Evolutionary conservation across 2,329 filamentous ascomycete genomes (phyloP).

Genomic region (Verticillium longisporum): DNA sequence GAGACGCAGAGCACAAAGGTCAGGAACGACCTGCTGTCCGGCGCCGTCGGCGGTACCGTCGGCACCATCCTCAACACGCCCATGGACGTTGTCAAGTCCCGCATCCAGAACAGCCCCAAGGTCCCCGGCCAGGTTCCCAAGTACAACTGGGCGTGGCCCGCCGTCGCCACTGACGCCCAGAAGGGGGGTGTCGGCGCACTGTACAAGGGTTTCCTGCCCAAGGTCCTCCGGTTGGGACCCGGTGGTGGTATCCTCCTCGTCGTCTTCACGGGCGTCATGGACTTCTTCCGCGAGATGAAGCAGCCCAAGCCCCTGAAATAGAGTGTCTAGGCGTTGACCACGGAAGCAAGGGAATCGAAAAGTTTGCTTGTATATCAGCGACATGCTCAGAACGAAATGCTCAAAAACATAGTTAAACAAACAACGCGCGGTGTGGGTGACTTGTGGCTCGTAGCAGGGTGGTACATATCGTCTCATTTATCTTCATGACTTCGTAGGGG

Average conservation of each 20-base stretch:
- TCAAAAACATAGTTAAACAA: neutral
- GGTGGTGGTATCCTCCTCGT: constrained; percentile 68
- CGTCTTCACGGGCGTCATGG: constrained; percentile 82
- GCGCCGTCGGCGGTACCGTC: constrained; percentile 76
- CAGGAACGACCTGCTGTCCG: constrained; percentile 80
- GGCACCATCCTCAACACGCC: constrained; percentile 94
- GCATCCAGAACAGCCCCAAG: constrained; percentile 91
- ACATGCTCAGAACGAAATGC: neutral
- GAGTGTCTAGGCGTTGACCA: neutral
- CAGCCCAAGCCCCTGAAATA: constrained; percentile 10
- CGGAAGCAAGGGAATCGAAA: neutral
- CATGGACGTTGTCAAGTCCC: constrained; percentile 95
- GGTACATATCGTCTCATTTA: neutral
- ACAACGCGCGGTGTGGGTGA: neutral
- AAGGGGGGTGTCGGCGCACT: constrained; percentile 89
- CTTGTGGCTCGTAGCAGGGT: neutral
- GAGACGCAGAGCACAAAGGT: constrained; percentile 76
- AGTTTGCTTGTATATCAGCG: constrained; percentile 9
- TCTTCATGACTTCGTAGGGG: neutral
- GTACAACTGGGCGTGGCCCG: constrained; percentile 98
- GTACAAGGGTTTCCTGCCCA: constrained; percentile 97
- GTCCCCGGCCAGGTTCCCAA: constrained; percentile 76
- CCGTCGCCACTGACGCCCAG: constrained; percentile 76
- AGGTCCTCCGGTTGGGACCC: constrained; percentile 57
- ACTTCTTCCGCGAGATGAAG: constrained; percentile 73